phyloP scores from a whole-genome alignment of 2,329 filamentous ascomycete species.

The Aspergillus latus region DNA sequence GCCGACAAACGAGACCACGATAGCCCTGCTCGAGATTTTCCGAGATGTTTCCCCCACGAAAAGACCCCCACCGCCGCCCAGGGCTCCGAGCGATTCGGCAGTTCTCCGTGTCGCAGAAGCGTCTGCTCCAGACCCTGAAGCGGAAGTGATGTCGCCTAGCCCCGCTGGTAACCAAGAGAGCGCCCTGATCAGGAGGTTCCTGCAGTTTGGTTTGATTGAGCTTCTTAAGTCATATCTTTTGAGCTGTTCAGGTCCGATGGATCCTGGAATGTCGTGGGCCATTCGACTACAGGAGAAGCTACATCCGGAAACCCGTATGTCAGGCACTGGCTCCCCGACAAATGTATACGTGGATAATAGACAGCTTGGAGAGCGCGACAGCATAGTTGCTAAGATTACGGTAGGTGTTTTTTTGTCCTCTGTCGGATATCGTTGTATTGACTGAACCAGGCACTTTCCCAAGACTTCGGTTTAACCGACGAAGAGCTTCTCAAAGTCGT shows the following conservation, averaged over 20 bases:
- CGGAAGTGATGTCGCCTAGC: conserved; percentile 43
- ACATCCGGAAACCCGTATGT: conserved; percentile 53
- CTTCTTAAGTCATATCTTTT: conserved; percentile 61
- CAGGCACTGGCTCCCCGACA: conserved; percentile 50
- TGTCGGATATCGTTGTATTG: not conserved
- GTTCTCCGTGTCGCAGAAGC: conserved; percentile 32
- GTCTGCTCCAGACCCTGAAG: conserved; percentile 59
- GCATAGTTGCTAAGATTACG: conserved; percentile 58
- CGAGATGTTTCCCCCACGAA: conserved; percentile 59
- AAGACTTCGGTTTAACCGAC: conserved; percentile 54
- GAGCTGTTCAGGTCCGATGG: conserved; percentile 35
- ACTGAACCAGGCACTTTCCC: conserved; percentile 48
- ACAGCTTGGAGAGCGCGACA: conserved; percentile 52
- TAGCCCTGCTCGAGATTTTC: conserved; percentile 58
- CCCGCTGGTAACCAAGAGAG: conserved; percentile 48
- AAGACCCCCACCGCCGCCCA: conserved; percentile 59
- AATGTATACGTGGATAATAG: conserved; percentile 53
- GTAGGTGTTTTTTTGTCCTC: conserved; percentile 29
- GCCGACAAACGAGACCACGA: conserved; percentile 56
- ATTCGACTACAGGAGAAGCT: conserved; percentile 58
- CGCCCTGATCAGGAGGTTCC: conserved; percentile 53
- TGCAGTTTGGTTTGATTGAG: conserved; percentile 64
- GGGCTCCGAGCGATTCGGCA: conserved; percentile 53
- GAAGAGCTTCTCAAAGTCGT: conserved; percentile 50
- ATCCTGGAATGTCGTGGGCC: conserved; percentile 46